Conservation (phyloP, 805 yeast genomes). For the Nakazawaea pomicola region DNA sequence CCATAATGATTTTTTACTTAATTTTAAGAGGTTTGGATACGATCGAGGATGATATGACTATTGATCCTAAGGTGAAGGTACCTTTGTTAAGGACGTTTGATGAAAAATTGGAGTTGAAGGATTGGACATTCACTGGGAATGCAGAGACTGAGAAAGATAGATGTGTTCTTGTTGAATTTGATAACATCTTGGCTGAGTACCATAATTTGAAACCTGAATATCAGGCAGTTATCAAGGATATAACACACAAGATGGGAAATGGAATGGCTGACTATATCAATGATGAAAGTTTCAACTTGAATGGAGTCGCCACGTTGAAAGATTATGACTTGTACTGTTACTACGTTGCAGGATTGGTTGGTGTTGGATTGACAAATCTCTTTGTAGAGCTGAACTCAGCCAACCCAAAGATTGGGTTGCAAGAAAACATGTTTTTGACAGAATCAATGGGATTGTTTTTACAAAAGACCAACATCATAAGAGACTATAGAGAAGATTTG, state of each 20-base stretch:
- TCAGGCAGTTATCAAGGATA: constrained; percentile 72
- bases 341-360: constrained; percentile 96
- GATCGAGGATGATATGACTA: constrained; percentile 91
- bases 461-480: constrained; percentile 93
- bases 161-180: constrained; percentile 75
- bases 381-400: constrained; percentile 74
- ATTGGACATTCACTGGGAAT: constrained; percentile 79
- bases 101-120: constrained; percentile 52
- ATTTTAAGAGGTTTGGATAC: constrained; percentile 91
- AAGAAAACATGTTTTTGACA: constrained; percentile 53
- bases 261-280: constrained; percentile 95
- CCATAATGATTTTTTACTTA: constrained; percentile 79
- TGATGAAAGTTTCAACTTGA: constrained; percentile 70
- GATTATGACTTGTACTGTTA: constrained; percentile 93
- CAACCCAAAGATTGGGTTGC: constrained; percentile 34
- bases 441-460: constrained; percentile 92
- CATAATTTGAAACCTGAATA: constrained; percentile 70
- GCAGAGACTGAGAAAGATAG: constrained; percentile 79
- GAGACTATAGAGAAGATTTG: constrained; percentile 91
- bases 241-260: constrained; percentile 84
- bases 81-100: constrained; percentile 70
- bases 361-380: constrained; percentile 88
- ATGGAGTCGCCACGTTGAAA: constrained; percentile 70
- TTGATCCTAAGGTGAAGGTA: constrained; percentile 65
- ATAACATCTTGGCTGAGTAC: constrained; percentile 61